phyloP scores from a whole-genome alignment of 768 basidiomycete species.

The Kwoniella sp. region DNA sequence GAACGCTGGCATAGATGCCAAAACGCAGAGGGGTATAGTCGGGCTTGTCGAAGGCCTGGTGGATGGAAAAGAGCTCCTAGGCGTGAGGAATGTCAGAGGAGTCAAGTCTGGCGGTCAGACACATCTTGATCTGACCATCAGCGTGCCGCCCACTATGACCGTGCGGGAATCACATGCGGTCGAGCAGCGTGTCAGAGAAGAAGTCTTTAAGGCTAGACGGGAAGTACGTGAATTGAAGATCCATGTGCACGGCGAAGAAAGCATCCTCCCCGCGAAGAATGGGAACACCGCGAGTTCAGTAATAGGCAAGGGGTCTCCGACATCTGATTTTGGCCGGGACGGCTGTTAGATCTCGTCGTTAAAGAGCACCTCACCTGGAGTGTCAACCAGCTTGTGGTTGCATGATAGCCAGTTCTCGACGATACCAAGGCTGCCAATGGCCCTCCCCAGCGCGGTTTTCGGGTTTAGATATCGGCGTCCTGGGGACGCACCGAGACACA shows the following conservation, averaged over 20 bases:
- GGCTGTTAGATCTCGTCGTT: conserved; percentile 39
- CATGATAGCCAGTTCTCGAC: too few relatives aligned
- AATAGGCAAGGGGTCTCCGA: conserved; percentile 8
- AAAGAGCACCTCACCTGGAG: too few relatives aligned
- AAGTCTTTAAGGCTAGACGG: conserved; percentile 54
- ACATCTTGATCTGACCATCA: conserved; percentile 77
- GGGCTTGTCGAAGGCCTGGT: conserved; percentile 65
- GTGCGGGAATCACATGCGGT: conserved; percentile 65
- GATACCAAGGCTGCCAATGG: too few relatives aligned
- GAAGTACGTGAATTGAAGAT: conserved; percentile 54
- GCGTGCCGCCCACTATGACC: conserved; percentile 65
- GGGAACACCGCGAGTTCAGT: neutral
- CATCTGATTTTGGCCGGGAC: conserved; percentile 46
- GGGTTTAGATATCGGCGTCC: too few relatives aligned
- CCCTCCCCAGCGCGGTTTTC: too few relatives aligned
- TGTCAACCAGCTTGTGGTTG: too few relatives aligned
- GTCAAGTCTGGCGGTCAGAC: conserved; percentile 61
- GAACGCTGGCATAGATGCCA: conserved; percentile 72
- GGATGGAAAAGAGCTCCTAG: conserved; percentile 43
- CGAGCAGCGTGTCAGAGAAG: conserved; percentile 64
- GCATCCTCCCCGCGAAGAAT: conserved; percentile 2
- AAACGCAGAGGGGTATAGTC: conserved; percentile 63
- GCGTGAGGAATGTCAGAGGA: conserved; percentile 50
- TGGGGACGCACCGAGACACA: too few relatives aligned
- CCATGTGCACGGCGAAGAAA: conserved; percentile 50